These are phyloP conservation scores for Xylaria venustula DNA, from an alignment of 495 filamentous ascomycete species.

Conservation along the genomic window DNA sequence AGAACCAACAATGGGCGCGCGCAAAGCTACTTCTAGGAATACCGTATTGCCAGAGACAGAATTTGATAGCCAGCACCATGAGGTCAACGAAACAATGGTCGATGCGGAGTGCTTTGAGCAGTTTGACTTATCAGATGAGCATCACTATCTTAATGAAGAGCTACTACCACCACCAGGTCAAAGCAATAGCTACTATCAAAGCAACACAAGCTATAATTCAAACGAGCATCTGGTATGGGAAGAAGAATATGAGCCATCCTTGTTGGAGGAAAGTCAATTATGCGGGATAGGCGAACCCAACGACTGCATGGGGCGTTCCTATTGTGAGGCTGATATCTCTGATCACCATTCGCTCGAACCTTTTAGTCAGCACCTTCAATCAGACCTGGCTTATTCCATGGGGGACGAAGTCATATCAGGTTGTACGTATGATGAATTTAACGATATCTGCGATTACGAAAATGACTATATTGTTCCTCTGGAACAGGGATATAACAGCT, in stretches of 20 bases:
- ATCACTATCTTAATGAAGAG: not conserved
- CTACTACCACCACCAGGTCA: not conserved
- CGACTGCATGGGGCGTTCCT: not conserved
- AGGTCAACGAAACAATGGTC: not conserved
- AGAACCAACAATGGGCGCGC: conserved; percentile 15
- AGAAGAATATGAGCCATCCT: no score
- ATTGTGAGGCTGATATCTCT: not conserved
- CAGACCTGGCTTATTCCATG: not conserved
- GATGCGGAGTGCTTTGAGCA: not conserved
- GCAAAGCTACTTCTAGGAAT: not conserved
- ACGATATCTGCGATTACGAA: not conserved
- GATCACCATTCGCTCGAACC: not conserved
- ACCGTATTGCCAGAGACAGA: not conserved
- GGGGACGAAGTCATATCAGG: not conserved
- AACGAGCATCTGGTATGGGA: no score
- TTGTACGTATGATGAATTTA: not conserved
- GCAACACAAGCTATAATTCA: not conserved
- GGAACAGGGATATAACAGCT: not conserved
- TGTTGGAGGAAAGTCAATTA: not conserved
- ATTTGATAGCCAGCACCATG: not conserved
- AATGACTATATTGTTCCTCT: not conserved
- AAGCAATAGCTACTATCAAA: not conserved
- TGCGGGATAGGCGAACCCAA: not conserved
- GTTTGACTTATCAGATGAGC: not conserved
- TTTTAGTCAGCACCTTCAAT: not conserved